Evolutionary conservation across 495 filamentous ascomycete species (phyloP), one percentile per base, ranked within the genome.

Genomic region (Hypoxylon cercidicola): DNA sequence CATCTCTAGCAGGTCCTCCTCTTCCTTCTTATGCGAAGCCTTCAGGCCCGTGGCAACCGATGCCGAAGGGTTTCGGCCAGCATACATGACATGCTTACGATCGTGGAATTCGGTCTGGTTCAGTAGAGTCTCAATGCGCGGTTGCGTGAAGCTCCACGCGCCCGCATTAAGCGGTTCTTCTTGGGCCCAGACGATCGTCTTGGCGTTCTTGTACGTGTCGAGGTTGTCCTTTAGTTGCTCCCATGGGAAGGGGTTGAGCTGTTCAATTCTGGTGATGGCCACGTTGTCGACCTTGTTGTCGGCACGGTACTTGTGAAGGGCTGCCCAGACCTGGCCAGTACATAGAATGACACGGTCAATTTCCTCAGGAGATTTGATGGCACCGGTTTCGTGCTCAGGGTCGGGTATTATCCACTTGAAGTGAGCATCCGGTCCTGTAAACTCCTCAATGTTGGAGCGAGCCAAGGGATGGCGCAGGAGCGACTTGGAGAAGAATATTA

Each of bases 231-330:
- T 88, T 43, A 99, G 87, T 81, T 94, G 91, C 66, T 91, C 89
- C 94, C 95, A 99, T 4, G 95, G 95, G 93, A 99, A 99, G 70
- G 95, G 95, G 79, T 98, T 90, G 25, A 99, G 87, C 81, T 99
- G 95, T 81, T 99, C 95, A 69, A 99, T 87, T 72, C 95, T 93
- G 43, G 92, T 96, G 78, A 99, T 90, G 75, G 92, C 95, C 18
- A 92, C 88, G 77, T 97, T 87, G 74, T 92, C 91, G 76, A 96
- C 83, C 56, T 89, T 85, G 69, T 95, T 87, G 67, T 89, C 80
- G 64, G 90, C 87, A 71, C 96, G 95, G 83, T 97, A 85, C 83
- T 98, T 98, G 81, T 88, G 75, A 28, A 99, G 87, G 16, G 93
- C 87, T 35, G 89, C 89, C 76, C 93, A 99, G 40, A 97, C 93